A percentile compares a stretch with the other conserved stretches of the same genome.
phyloP scores from a whole-genome alignment of 2,329 filamentous ascomycete genomes.

The Dothistroma septosporum region DNA sequence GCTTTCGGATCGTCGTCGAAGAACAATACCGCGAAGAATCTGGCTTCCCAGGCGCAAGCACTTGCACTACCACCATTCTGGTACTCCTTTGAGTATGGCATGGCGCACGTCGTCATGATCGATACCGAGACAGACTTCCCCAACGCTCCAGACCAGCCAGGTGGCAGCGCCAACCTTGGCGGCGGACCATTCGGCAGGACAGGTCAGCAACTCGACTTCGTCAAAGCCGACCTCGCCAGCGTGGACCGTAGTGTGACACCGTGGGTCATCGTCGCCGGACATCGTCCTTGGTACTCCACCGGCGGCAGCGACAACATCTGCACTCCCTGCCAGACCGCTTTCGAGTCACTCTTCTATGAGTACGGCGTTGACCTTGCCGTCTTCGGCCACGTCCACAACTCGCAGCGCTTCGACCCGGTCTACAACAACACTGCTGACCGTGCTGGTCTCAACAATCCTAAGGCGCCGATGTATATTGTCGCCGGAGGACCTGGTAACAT shows the following conservation, averaged over 20 bases:
- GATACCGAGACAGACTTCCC: slow-evolving; percentile 57
- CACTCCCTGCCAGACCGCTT: slow-evolving; percentile 48
- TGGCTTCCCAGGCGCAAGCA: slow-evolving; percentile 44
- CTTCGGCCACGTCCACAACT: slow-evolving; percentile 58
- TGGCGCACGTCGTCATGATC: slow-evolving; percentile 53
- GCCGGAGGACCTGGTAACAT: slow-evolving; percentile 56
- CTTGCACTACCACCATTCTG: slow-evolving; percentile 54
- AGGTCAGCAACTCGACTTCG: slow-evolving; percentile 52
- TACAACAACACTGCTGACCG: slow-evolving; percentile 35
- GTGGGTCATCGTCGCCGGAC: slow-evolving; percentile 48
- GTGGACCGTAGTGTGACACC: slow-evolving; percentile 55
- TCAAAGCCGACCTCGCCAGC: slow-evolving; percentile 53
- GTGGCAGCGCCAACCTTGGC: slow-evolving; percentile 42
- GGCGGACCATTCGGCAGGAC: slow-evolving; percentile 49
- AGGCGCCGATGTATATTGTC: slow-evolving; percentile 54
- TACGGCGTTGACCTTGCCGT: slow-evolving; percentile 56
- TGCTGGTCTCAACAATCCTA: slow-evolving; percentile 47
- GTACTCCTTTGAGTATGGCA: slow-evolving; percentile 59
- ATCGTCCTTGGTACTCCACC: slow-evolving; percentile 42
- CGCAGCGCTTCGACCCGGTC: slow-evolving; percentile 49
- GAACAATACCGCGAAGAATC: slow-evolving; percentile 40
- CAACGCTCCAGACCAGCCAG: slow-evolving; percentile 45
- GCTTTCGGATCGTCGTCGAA: slow-evolving; percentile 50
- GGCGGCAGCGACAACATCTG: slow-evolving; percentile 38
- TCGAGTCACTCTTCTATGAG: slow-evolving; percentile 52